Base-by-base conservation (phyloP, 768 basidiomycete genomes). In the Sistotremastrum suecicum region DNA sequence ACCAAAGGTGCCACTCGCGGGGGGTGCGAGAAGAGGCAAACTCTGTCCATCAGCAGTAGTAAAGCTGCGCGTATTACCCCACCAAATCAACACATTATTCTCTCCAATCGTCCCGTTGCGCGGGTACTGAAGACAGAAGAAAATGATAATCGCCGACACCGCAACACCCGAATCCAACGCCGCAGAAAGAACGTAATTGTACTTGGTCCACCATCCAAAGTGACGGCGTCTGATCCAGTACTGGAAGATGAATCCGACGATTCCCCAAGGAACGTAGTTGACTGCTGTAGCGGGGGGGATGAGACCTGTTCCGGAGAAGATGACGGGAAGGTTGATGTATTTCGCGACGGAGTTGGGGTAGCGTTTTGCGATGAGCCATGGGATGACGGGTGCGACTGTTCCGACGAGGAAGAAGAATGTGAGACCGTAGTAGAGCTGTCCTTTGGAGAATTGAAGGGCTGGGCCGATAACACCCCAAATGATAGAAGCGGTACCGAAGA, bases 321-420 rank as follows among this genome's bases (percentile, higher is more conserved):
- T 52, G 39, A 69, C 59, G 0, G 70, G 68, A 50, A 67, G 64
- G 52, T 63, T 67, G 57, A 76, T 67, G 56, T 76, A 78, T 50
- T 74, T 72, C 42, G 76, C 53, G 53, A 67, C 72, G 55, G 70
- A 68, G 47, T 79, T 73, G 20, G 83, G 81, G 66, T 70, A 89
- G 54, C 66, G 72, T 54, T 67, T 61, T 43, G 69, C 63, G 47
- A 80, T 53, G 49, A 76, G 49, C 55, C 71, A 86, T 36, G 71
- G 67, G 41, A 72, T 44, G 46, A 71, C 32, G 0, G 86, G 86
- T 43, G 72, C 69, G 42, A 78, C 7, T 42, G 77, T 71, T 11
- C 88, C 88, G 46, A 82, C 56, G 47, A 86, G 71, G 81, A 90
- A 90, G 66, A 84, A 87, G 58, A 76, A 77, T 3, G 71, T 55